Percentiles rank a stretch among this genome's conserved stretches.
Evolutionary conservation across 1,284 basidiomycete species (phyloP).

Genomic region (Naganishia liquefaciens): DNA sequence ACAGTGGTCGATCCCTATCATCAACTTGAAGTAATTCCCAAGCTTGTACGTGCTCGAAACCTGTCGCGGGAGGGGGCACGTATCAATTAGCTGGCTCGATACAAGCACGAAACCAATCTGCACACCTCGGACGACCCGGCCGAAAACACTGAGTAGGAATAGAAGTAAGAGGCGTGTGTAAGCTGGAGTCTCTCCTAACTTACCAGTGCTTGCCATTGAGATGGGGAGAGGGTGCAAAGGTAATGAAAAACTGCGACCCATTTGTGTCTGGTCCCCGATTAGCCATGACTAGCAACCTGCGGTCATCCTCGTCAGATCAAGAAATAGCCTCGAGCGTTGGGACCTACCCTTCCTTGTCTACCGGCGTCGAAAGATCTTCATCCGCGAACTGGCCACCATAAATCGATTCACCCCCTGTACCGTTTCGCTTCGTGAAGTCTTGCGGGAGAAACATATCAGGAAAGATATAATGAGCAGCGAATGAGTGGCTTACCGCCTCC

Average conservation of each 20-base stretch:
- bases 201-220: conserved; percentile 57
- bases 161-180: background rate
- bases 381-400: conserved; percentile 53
- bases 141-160: conserved; percentile 49
- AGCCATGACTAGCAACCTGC: conserved; percentile 61
- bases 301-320: background rate
- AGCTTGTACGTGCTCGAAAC: conserved; percentile 55
- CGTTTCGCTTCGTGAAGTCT: conserved; percentile 60
- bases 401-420: conserved; percentile 58
- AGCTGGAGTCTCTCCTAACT: conserved; percentile 30
- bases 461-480: background rate
- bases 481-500: conserved; percentile 62
- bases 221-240: conserved; percentile 50
- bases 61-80: conserved; percentile 30
- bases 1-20: conserved; percentile 62
- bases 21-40: conserved; percentile 55
- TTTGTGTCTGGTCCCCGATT: conserved; percentile 64
- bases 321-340: background rate
- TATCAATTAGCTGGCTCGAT: background rate
- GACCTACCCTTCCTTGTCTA: conserved; percentile 52
- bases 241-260: conserved; percentile 58
- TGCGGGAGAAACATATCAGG: conserved; percentile 52
- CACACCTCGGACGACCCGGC: conserved; percentile 55
- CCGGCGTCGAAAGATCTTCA: conserved; percentile 49
- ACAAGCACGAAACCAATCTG: background rate